Conservation (phyloP, 2,329 filamentous ascomycete genomes). For the Talaromyces sp. region DNA sequence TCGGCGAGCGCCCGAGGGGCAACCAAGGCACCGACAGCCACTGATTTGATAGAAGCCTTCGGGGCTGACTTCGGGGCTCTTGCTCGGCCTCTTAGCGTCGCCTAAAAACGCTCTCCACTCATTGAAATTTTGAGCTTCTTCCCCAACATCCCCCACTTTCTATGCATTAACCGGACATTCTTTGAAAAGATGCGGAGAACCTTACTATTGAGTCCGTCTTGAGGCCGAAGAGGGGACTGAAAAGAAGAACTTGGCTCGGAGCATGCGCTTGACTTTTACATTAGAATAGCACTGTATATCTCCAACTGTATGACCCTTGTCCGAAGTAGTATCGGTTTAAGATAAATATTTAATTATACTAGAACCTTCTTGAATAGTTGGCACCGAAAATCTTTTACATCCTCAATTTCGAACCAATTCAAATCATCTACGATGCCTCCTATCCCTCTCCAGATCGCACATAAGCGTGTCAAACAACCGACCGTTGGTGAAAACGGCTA, state of each 20-base stretch:
- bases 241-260: neutral
- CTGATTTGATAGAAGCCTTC: neutral
- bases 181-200: neutral
- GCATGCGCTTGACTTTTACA: neutral
- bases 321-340: neutral
- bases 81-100: constrained; percentile 2
- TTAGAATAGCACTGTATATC: neutral
- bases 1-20: neutral
- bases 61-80: constrained; percentile 8
- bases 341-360: neutral
- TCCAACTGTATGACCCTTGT: neutral
- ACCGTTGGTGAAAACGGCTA: constrained; percentile 43
- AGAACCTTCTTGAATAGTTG: neutral
- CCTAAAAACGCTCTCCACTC: neutral
- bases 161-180: neutral
- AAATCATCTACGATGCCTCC: constrained; percentile 28
- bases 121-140: neutral
- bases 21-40: neutral
- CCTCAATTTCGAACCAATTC: neutral
- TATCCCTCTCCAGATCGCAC: constrained; percentile 28
- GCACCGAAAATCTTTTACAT: neutral
- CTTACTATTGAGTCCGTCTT: neutral
- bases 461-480: constrained; percentile 25
- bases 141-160: constrained; percentile 8
- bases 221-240: neutral